phyloP scores from a whole-genome alignment of 2,329 filamentous ascomycete species.

The Pseudogymnoascus sp. region DNA sequence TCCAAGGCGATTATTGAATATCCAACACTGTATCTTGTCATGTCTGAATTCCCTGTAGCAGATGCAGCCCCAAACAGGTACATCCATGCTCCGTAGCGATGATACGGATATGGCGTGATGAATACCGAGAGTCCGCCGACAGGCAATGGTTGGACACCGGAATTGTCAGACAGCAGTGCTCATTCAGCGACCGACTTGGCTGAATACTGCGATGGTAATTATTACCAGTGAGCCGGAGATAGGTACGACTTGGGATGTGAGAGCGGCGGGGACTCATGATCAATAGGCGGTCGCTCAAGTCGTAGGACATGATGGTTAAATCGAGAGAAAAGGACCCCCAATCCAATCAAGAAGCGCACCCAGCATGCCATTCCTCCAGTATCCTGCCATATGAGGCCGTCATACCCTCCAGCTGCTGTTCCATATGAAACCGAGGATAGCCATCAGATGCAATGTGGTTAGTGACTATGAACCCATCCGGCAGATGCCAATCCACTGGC shows the following conservation, averaged over 20 bases:
- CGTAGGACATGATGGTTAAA: background rate
- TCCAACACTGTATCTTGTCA: background rate
- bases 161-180: background rate
- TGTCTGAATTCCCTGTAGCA: background rate
- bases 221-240: background rate
- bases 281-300: slow-evolving; percentile 3
- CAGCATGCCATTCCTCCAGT: background rate
- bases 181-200: background rate
- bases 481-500: background rate
- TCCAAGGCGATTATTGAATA: background rate
- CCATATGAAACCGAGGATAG: background rate
- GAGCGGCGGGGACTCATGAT: background rate
- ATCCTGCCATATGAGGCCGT: background rate
- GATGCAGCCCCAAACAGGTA: background rate
- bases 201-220: background rate
- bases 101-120: background rate
- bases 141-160: background rate
- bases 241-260: background rate
- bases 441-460: background rate
- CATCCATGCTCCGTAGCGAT: background rate
- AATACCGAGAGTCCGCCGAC: background rate
- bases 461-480: slow-evolving; percentile 2
- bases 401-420: background rate
- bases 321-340: background rate
- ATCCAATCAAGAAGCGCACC: background rate